A percentile compares a stretch with the other conserved stretches of the same genome.
These are phyloP conservation scores for Coemansia sp. DNA, from an alignment of 192 early-diverging fungal species.

Conservation along the genomic window DNA sequence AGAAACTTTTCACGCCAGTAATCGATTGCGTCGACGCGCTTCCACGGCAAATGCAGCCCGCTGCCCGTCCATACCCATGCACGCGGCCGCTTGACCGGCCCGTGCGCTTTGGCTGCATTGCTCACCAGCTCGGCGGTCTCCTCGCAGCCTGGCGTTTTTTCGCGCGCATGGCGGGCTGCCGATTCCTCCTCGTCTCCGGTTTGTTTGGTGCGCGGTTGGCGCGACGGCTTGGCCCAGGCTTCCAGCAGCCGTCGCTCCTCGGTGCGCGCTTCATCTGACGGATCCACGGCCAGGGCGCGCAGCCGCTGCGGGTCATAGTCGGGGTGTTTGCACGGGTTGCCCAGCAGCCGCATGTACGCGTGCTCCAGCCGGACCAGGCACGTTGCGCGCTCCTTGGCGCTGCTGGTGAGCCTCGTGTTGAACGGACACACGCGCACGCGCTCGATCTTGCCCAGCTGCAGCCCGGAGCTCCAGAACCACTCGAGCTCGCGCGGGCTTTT, in stretches of 20 bases:
- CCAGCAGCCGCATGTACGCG: conserved; percentile 57
- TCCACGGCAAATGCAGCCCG: conserved; percentile 51
- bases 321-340: conserved; percentile 64
- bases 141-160: neutral
- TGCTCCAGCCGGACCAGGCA: conserved; percentile 56
- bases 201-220: neutral
- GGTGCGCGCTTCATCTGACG: conserved; percentile 6
- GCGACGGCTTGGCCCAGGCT: conserved; percentile 29
- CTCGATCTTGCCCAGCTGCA: conserved; percentile 63
- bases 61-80: conserved; percentile 28
- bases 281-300: conserved; percentile 16
- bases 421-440: conserved; percentile 60
- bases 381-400: conserved; percentile 54
- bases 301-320: conserved; percentile 58
- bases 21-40: conserved; percentile 66
- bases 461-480: conserved; percentile 59
- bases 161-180: neutral
- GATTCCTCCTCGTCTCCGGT: neutral
- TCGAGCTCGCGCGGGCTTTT: conserved; percentile 56
- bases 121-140: no score
- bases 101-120: neutral
- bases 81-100: conserved; percentile 6
- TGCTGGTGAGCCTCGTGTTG: conserved; percentile 54
- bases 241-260: conserved; percentile 27
- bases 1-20: conserved; percentile 56